Percentiles rank a stretch among this genome's conserved stretches.
Evolutionary conservation across 768 basidiomycete species (phyloP).

Genomic region (Cantharellus anzutake): DNA sequence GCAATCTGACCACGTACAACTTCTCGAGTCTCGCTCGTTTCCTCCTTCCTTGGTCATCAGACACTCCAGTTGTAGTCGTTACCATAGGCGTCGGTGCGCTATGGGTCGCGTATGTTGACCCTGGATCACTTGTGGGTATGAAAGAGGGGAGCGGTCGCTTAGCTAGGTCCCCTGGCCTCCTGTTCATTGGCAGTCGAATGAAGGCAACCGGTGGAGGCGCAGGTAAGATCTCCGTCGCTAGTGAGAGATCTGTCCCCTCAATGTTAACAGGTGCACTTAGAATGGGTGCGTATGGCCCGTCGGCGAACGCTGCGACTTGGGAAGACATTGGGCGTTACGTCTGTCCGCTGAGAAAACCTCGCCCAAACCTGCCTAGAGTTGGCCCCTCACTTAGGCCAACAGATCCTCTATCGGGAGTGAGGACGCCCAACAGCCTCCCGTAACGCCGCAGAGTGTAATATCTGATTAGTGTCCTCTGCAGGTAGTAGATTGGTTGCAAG

Average conservation of each 20-base stretch:
- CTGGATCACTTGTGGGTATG: constrained; percentile 68
- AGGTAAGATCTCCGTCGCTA: constrained; percentile 81
- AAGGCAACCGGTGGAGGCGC: constrained; percentile 51
- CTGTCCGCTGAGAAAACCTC: too few relatives aligned
- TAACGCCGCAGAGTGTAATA: too few relatives aligned
- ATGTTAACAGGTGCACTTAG: constrained; percentile 7
- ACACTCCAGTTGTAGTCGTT: constrained; percentile 24
- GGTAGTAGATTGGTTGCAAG: too few relatives aligned
- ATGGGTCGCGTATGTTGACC: constrained; percentile 43
- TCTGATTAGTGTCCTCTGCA: too few relatives aligned
- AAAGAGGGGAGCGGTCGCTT: constrained; percentile 66
- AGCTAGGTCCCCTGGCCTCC: constrained; percentile 13
- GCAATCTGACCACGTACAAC: constrained; percentile 30
- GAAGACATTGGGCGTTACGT: background rate
- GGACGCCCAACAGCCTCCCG: too few relatives aligned
- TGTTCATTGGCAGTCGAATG: constrained; percentile 19
- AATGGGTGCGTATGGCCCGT: constrained; percentile 5
- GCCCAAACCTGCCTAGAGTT: background rate
- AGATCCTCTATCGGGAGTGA: too few relatives aligned
- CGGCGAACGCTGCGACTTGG: background rate
- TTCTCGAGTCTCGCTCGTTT: constrained; percentile 60
- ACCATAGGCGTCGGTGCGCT: constrained; percentile 6
- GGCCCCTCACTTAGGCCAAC: background rate
- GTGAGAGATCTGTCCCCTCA: constrained; percentile 33
- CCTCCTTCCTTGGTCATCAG: constrained; percentile 44